Base-by-base conservation (phyloP, 164 flowering plant genomes). In the Magnolia officinalis region DNA sequence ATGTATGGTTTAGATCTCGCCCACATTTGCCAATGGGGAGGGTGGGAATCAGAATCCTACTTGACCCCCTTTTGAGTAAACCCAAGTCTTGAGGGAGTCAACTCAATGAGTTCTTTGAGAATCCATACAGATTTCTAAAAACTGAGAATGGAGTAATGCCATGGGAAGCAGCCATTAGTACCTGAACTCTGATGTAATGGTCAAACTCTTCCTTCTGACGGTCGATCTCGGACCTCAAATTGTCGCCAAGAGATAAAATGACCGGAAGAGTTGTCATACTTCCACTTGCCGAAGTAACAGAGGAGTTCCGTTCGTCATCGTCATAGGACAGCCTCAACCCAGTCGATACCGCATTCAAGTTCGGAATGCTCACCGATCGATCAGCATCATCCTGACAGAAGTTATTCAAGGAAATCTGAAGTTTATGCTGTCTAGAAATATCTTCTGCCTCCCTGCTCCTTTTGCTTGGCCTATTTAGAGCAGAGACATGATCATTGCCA, bases 311-410 rank as follows among this genome's bases (percentile, higher is more conserved):
- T 74, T 94, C 98, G 75, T 93, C 97, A 72, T 94, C 98, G 72
- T 91, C 94, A 82, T 85, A 92, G 16, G 98, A 94, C 52, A 94
- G 85, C 78, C 88, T 87, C 75, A 92, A 83, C 8, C 98, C 98
- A 66, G 98, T 94, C 52, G 97, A 94, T 50, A 94, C 95, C 61
- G 84, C 80, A 72, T 87, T 92, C 11, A 75, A 87, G 55, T 88
- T 90, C 8, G 82, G 85, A 85, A 89, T 80, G 70, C 80, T 81
- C 16, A 83, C 82, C 14, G 88, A 80, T n/a, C 80, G 86, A 21
- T 87, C 90, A 73, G 85, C 87, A 67, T 88, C 96, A 77, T 89
- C 89, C 76, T 84, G 90, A 77, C 71, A 81, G 20, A 80, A 45
- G 75, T 88, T 86, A 75, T 88, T 87, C 80, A 90, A 83, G 26